phyloP scores from a whole-genome alignment of 2,329 filamentous ascomycete species.

The Neonectria faginata region DNA sequence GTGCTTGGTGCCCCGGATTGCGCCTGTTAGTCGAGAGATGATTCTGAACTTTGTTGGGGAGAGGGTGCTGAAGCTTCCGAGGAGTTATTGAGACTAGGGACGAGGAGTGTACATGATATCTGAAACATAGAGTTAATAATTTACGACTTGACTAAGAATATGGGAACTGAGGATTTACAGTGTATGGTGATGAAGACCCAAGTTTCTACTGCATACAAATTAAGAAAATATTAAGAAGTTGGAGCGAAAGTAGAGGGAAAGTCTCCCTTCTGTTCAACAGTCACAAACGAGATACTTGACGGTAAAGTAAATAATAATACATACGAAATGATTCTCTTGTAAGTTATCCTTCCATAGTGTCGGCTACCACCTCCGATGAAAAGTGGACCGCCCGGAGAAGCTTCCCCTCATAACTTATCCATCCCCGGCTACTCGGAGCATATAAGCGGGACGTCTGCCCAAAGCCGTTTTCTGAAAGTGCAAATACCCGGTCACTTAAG shows the following conservation, averaged over 20 bases:
- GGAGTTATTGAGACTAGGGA: constrained; percentile 68
- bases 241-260: no score
- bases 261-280: no score
- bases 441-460: constrained; percentile 24
- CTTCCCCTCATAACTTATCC: background rate
- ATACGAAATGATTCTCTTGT: background rate
- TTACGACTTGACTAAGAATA: background rate
- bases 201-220: no score
- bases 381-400: constrained; percentile 22
- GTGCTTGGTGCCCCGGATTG: constrained; percentile 72
- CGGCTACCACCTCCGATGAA: constrained; percentile 21
- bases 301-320: no score
- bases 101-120: background rate
- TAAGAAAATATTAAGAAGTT: no score
- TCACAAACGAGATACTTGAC: no score
- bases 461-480: background rate
- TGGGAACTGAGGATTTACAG: no score
- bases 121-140: background rate
- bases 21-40: constrained; percentile 77
- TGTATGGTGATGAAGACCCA: no score
- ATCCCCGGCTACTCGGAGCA: constrained; percentile 26
- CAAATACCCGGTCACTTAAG: constrained; percentile 25
- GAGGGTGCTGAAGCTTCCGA: constrained; percentile 73
- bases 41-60: constrained; percentile 80
- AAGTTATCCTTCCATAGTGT: background rate